phyloP scores from a whole-genome alignment of 2,329 filamentous ascomycete species.

The Hypocreales sp. region DNA sequence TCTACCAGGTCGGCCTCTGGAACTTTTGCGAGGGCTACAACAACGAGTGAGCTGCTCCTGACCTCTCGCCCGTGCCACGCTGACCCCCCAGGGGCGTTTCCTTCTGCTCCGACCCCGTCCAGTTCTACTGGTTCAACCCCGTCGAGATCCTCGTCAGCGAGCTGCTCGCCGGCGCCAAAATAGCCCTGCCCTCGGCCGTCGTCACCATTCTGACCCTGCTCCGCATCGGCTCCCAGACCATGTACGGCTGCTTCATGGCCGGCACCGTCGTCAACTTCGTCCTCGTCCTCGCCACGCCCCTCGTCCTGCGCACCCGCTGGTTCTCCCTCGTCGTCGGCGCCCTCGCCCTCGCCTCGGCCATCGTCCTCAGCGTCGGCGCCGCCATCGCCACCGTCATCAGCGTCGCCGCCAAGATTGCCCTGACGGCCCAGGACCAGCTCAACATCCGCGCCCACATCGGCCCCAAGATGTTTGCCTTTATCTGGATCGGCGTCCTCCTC shows the following conservation, averaged over 20 bases:
- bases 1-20: constrained; percentile 89
- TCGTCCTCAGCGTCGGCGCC: constrained; percentile 54
- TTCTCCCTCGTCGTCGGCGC: constrained; percentile 54
- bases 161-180: constrained; percentile 66
- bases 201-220: constrained; percentile 61
- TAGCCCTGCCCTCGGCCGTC: constrained; percentile 64
- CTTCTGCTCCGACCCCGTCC: constrained; percentile 52
- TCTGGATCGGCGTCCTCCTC: constrained; percentile 67
- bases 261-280: constrained; percentile 55
- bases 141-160: constrained; percentile 67
- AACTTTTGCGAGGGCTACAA: constrained; percentile 80
- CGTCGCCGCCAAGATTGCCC: constrained; percentile 62
- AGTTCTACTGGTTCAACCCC: constrained; percentile 83
- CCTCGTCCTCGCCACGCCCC: constrained; percentile 49
- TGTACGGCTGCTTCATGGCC: constrained; percentile 78
- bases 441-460: constrained; percentile 64
- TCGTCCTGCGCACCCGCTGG: constrained; percentile 40
- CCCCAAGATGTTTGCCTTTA: constrained; percentile 64
- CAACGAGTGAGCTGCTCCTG: constrained; percentile 28
- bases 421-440: constrained; percentile 54
- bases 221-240: constrained; percentile 59
- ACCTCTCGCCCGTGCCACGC: not conserved
- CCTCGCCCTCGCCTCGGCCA: constrained; percentile 48
- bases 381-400: constrained; percentile 74
- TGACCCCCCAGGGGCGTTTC: constrained; percentile 46